phyloP scores from a whole-genome alignment of 257 asterid genomes.

The Solanum bukasovii region DNA sequence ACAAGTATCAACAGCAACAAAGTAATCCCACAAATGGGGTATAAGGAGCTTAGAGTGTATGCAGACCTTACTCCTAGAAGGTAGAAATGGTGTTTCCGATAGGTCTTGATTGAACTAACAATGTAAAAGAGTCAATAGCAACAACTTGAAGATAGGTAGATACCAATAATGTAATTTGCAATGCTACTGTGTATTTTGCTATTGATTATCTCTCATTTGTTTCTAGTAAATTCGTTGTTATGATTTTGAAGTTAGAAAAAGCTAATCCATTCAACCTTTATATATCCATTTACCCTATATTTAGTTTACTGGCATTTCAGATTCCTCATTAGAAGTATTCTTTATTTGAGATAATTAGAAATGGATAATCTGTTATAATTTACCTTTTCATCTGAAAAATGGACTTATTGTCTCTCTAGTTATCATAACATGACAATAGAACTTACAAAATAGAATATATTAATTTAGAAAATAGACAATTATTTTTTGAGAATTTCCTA shows the following conservation, averaged over 20 bases:
- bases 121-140: not conserved
- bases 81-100: not conserved
- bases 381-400: not conserved
- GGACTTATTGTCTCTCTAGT: not conserved
- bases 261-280: not conserved
- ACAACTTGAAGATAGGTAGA: not conserved
- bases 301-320: not conserved
- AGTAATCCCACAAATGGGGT: not conserved
- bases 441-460: not conserved
- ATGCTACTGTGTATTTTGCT: not conserved
- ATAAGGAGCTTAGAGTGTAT: not conserved
- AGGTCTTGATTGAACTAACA: fast-evolving
- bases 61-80: not conserved
- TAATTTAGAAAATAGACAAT: not conserved
- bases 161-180: too few species aligned
- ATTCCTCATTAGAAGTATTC: not conserved
- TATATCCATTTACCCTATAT: not conserved
- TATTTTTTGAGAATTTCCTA: not conserved
- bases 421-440: not conserved
- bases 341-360: not conserved
- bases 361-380: not conserved
- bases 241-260: not conserved
- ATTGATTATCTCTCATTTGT: not conserved
- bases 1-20: not conserved
- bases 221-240: not conserved